Base-by-base conservation (phyloP, 192 early-diverging fungal genomes). In the Allomyces macrogynus region DNA sequence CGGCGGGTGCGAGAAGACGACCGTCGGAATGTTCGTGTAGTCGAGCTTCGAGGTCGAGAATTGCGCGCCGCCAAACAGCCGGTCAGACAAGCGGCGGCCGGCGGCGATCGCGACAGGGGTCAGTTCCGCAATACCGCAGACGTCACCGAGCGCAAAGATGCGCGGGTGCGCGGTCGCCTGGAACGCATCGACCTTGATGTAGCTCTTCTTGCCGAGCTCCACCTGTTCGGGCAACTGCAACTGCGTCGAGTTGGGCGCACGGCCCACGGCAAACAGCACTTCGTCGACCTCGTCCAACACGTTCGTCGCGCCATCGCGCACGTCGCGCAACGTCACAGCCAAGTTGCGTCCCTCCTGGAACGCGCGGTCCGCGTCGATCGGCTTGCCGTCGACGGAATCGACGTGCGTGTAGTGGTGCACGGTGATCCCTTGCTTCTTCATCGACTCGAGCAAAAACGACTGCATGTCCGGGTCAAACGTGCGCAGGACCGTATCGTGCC, bases 91-190 rank as follows among this genome's bases (percentile, higher is more conserved):
- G 54, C 77, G 76, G 61, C 93, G 86, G 24, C 92, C 95, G 8
- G 93, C 93, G 26, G 91, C 91, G 71, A 99, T 97, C 22, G 95
- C 95, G 25, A 95, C 95, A 68, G 93, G 92, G 27, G 95, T 99
- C 63, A 99, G 80, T 80, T 91, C 86, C 25, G 85, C 84, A 67
- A 84, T 75, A 64, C 95, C 95, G 71, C 85, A 90, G 42, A 94
- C 90, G 73, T 99, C 95, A 54, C 95, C 95, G 8, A 99, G 77
- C n/a, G 92, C 87, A 73, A 84, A 89, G 12, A 99, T 73, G 40
- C 85, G 81, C 26, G 76, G 71, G 7, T 72, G 71, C 57, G 61
- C 71, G 10, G 92, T 97, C 66, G 89, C 80, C 73, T 97, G 93
- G 75, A 77, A 97, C 68, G 91, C 88, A 72, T 99, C 87, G 20